These are phyloP conservation scores for Verbena officinalis DNA, from an alignment of 257 asterid species.

Conservation along the genomic window DNA sequence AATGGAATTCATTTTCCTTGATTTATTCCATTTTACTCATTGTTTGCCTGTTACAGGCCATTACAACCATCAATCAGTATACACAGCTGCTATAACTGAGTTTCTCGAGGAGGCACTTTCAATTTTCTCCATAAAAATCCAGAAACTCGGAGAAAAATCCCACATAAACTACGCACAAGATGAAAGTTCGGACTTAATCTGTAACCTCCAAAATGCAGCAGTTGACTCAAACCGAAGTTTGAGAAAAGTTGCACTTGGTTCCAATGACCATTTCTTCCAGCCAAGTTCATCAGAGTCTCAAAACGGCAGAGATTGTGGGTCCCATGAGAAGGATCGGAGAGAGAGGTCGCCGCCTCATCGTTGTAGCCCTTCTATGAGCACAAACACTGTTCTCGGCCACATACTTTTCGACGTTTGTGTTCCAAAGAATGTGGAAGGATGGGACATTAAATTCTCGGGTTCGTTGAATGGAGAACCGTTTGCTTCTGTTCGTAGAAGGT, in stretches of 20 bases:
- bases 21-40: too few species aligned
- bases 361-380: slow-evolving; percentile 55
- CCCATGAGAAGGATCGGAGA: slow-evolving; percentile 50
- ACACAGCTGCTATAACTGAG: slow-evolving; percentile 55
- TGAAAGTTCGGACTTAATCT: slow-evolving; percentile 59
- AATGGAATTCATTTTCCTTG: slow-evolving; percentile 5
- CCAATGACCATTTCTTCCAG: slow-evolving; percentile 75
- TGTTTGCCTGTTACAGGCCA: slow-evolving; percentile 52
- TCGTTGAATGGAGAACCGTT: slow-evolving; percentile 71
- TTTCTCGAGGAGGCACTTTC: slow-evolving; percentile 67
- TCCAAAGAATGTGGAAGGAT: slow-evolving; percentile 85
- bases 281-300: slow-evolving; percentile 70
- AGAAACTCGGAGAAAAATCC: slow-evolving; percentile 58
- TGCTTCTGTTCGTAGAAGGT: slow-evolving; percentile 60
- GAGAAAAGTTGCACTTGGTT: slow-evolving; percentile 76
- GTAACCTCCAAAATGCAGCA: slow-evolving; percentile 95
- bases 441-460: slow-evolving; percentile 82
- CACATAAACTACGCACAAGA: slow-evolving; percentile 51
- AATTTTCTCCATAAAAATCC: slow-evolving; percentile 57
- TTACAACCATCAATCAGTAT: slow-evolving; percentile 47
- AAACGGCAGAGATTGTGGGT: slow-evolving; percentile 42
- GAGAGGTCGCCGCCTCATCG: slow-evolving; percentile 48
- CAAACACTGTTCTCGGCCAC: slow-evolving; percentile 82
- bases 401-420: slow-evolving; percentile 80
- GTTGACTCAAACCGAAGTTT: slow-evolving; percentile 80